Percentiles rank a stretch among this genome's conserved stretches.
These are phyloP conservation scores for Aspergillus flavus DNA, from an alignment of 2,329 filamentous ascomycete genomes.

Conservation along the genomic window DNA sequence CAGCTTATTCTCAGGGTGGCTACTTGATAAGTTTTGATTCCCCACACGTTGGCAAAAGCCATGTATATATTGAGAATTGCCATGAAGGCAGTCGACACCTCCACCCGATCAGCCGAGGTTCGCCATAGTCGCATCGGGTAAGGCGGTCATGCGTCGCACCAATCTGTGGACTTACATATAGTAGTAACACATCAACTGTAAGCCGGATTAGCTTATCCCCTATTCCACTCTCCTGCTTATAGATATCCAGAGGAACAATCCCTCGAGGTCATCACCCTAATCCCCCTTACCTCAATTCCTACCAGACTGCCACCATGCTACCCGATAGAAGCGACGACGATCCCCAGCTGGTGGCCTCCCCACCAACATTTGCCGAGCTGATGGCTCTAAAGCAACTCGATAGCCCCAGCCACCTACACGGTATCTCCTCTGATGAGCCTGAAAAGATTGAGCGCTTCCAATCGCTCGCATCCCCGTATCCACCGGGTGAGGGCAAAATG, in stretches of 20 bases:
- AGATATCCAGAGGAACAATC: background rate
- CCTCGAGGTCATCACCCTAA: background rate
- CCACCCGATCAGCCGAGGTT: conserved; percentile 7
- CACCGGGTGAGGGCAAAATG: conserved; percentile 44
- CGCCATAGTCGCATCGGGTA: conserved; percentile 3
- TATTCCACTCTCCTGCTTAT: background rate
- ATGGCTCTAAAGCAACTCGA: conserved; percentile 36
- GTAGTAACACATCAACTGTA: background rate
- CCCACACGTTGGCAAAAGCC: background rate
- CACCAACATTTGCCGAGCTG: conserved; percentile 30
- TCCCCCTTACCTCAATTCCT: background rate
- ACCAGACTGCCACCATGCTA: conserved; percentile 18
- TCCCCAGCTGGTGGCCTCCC: conserved; percentile 16
- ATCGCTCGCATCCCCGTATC: conserved; percentile 38
- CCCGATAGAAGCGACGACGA: conserved; percentile 7
- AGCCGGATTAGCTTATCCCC: background rate
- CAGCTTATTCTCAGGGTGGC: background rate
- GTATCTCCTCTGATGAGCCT: conserved; percentile 15
- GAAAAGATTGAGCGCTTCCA: conserved; percentile 36
- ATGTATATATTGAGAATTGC: background rate
- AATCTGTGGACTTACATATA: background rate
- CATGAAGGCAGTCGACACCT: background rate
- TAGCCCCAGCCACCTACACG: conserved; percentile 10
- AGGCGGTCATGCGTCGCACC: background rate
- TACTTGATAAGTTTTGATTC: background rate